These are phyloP conservation scores for Metarhizium robertsii DNA, from an alignment of 2,329 filamentous ascomycete genomes.

Conservation along the genomic window DNA sequence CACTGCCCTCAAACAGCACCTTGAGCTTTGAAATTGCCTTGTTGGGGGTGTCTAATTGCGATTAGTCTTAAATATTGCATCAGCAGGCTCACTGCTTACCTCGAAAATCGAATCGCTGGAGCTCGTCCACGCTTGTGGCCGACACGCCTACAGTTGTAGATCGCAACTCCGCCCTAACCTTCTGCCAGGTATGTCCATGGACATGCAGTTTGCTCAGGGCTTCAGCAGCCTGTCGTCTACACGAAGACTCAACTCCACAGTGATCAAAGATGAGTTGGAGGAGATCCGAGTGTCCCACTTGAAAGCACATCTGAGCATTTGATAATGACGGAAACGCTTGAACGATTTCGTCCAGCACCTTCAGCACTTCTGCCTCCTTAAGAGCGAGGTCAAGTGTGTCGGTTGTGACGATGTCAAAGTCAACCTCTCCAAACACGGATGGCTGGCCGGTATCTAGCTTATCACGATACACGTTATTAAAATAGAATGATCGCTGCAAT, in stretches of 20 bases:
- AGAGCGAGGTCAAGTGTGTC: conserved; percentile 73
- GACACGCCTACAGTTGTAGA: conserved; percentile 74
- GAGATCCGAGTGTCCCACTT: conserved; percentile 81
- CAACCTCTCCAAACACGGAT: conserved; percentile 74
- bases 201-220: conserved; percentile 82
- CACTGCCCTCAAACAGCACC: conserved; percentile 50
- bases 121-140: conserved; percentile 81
- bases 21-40: conserved; percentile 52
- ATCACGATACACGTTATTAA: conserved; percentile 81
- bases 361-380: conserved; percentile 89
- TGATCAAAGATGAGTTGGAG: conserved; percentile 83
- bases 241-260: conserved; percentile 64
- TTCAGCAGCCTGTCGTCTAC: conserved; percentile 67
- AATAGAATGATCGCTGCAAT: conserved; percentile 71
- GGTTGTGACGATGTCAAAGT: conserved; percentile 90
- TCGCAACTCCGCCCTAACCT: conserved; percentile 72
- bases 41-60: conserved; percentile 38
- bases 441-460: conserved; percentile 72
- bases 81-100: conserved; percentile 31
- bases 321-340: conserved; percentile 68
- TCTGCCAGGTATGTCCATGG: conserved; percentile 69
- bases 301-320: conserved; percentile 70
- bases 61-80: not conserved
- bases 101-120: conserved; percentile 85
- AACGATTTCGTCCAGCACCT: conserved; percentile 87